These are phyloP conservation scores for Copromyces sp. DNA, from an alignment of 495 filamentous ascomycete species.

Conservation along the genomic window DNA sequence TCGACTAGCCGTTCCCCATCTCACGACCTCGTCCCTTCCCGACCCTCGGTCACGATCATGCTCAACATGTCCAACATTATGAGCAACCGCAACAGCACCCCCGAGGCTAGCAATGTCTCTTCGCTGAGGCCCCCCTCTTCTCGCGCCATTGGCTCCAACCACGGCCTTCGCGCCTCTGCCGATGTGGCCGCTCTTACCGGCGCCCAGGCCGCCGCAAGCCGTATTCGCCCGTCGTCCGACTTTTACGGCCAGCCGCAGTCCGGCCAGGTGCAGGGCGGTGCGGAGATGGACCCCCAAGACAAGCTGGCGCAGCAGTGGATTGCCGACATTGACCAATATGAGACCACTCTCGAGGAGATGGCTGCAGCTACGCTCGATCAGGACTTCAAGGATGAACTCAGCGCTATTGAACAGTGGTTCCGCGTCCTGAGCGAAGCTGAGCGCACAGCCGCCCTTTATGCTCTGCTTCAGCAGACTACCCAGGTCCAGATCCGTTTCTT, in stretches of 20 bases:
- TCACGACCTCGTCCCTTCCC: constrained; percentile 4
- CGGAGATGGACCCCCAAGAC: constrained; percentile 72
- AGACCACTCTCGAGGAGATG: constrained; percentile 97
- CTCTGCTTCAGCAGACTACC: constrained; percentile 92
- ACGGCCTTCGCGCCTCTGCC: constrained; percentile 87
- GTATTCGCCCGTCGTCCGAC: constrained; percentile 90
- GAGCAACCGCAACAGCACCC: constrained; percentile 95
- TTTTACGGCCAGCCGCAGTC: constrained; percentile 72
- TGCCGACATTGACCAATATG: constrained; percentile 95
- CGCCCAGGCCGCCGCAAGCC: constrained; percentile 56
- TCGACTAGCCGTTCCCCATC: constrained; percentile 6
- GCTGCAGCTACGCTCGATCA: constrained; percentile 94
- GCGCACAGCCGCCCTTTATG: constrained; percentile 89
- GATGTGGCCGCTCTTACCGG: constrained; percentile 85
- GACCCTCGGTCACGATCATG: constrained; percentile 24
- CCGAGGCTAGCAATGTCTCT: constrained; percentile 72
- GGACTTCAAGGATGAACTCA: constrained; percentile 98
- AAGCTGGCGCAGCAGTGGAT: constrained; percentile 97
- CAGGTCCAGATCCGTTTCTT: constrained; percentile 99
- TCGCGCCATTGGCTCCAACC: constrained; percentile 65
- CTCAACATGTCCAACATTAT: constrained; percentile 58
- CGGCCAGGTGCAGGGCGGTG: constrained; percentile 46
- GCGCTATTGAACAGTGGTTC: constrained; percentile 99
- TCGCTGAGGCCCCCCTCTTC: constrained; percentile 84
- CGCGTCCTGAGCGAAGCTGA: constrained; percentile 94